A percentile compares a stretch with the other conserved stretches of the same genome.
Evolutionary conservation across 1,284 basidiomycete genomes (phyloP).

Genomic region (Sphagnurus paluster): DNA sequence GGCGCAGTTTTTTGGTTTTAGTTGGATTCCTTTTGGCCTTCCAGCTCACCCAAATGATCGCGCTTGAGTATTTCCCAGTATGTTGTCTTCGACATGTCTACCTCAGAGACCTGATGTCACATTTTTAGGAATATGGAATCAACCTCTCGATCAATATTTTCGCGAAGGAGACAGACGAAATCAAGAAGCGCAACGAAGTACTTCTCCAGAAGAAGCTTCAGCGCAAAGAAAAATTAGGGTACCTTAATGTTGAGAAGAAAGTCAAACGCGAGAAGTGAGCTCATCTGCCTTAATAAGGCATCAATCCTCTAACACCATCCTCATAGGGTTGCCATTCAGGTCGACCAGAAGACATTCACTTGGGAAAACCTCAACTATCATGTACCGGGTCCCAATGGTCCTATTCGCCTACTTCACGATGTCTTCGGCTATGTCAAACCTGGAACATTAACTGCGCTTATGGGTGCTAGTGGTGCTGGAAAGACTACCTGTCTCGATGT

Average conservation of each 20-base stretch:
- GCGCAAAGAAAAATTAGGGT: conserved; percentile 32
- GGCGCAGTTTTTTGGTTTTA: conserved; percentile 56
- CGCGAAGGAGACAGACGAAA: conserved; percentile 70
- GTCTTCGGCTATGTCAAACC: conserved; percentile 90
- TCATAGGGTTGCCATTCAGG: conserved; percentile 12
- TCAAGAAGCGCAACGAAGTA: conserved; percentile 62
- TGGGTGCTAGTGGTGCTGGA: conserved; percentile 80
- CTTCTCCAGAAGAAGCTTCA: conserved; percentile 54
- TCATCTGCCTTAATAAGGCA: neutral
- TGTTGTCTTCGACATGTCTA: conserved; percentile 23
- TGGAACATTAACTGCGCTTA: conserved; percentile 77
- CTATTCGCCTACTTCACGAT: conserved; percentile 74
- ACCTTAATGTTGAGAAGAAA: conserved; percentile 22
- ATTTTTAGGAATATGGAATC: conserved; percentile 52
- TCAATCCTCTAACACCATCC: neutral
- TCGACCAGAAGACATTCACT: conserved; percentile 58
- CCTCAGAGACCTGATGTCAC: neutral
- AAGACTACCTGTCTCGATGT: conserved; percentile 89
- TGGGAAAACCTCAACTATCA: conserved; percentile 75
- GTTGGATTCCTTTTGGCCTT: conserved; percentile 69
- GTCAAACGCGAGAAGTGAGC: conserved; percentile 12
- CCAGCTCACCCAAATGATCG: conserved; percentile 59
- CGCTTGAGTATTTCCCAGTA: conserved; percentile 66
- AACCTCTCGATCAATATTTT: conserved; percentile 59
- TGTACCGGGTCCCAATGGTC: conserved; percentile 73